phyloP scores from a whole-genome alignment of 2,329 filamentous ascomycete species.

The Fusarium coffeatum region DNA sequence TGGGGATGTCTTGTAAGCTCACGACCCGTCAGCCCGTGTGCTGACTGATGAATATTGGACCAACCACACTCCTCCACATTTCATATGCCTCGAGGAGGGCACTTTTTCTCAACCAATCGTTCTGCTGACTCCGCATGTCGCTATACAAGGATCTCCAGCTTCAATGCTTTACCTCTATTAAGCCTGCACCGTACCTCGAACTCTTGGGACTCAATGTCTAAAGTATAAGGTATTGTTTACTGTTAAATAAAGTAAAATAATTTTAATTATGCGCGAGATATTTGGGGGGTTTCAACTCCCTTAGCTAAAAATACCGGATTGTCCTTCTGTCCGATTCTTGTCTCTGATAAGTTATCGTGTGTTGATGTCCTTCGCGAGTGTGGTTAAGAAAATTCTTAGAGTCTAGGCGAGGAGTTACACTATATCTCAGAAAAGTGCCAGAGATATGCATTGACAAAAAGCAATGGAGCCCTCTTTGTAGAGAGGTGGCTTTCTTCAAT shows the following conservation, averaged over 20 bases:
- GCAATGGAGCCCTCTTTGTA: conserved; percentile 48
- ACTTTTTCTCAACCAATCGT: neutral
- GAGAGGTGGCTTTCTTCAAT: conserved; percentile 29
- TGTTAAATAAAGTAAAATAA: too few species aligned
- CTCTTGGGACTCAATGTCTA: too few species aligned
- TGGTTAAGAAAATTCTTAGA: too few species aligned
- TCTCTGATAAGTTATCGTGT: too few species aligned
- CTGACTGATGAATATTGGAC: neutral
- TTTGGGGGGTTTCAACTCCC: too few species aligned
- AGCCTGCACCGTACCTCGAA: too few species aligned
- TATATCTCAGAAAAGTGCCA: conserved; percentile 31
- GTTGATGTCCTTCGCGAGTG: too few species aligned
- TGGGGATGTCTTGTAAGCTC: neutral
- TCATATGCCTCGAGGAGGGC: neutral
- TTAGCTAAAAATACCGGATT: accelerated
- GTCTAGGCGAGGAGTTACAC: conserved; percentile 3
- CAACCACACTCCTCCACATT: neutral
- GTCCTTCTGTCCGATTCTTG: neutral
- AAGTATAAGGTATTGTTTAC: too few species aligned
- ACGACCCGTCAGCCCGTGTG: neutral
- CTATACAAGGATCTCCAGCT: neutral
- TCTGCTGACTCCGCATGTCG: neutral
- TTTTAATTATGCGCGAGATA: too few species aligned
- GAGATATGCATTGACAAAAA: conserved; percentile 47
- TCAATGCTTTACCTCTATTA: neutral